phyloP scores from a whole-genome alignment of 2,329 filamentous ascomycete species.

The Coleophoma crateriformis region DNA sequence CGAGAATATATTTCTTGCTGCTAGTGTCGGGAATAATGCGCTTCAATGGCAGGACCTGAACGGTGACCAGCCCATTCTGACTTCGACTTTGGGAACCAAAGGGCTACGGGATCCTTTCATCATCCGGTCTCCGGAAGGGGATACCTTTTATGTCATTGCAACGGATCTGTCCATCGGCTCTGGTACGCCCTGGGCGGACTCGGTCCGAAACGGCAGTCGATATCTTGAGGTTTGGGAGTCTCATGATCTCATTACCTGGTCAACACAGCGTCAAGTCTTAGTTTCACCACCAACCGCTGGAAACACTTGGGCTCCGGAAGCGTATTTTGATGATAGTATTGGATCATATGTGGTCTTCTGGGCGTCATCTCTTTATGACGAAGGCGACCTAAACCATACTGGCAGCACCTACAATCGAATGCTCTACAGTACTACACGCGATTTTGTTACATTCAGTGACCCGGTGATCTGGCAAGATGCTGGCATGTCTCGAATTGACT shows the following conservation, averaged over 20 bases:
- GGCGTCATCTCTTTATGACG: neutral
- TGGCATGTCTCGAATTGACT: conserved; percentile 44
- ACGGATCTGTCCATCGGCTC: conserved; percentile 49
- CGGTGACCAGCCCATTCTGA: conserved; percentile 37
- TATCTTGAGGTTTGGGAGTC: conserved; percentile 2
- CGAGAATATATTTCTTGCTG: conserved; percentile 47
- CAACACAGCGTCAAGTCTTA: conserved; percentile 1
- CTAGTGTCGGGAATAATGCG: conserved; percentile 46
- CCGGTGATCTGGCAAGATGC: conserved; percentile 46
- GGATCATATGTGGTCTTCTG: conserved; percentile 2
- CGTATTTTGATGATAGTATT: neutral
- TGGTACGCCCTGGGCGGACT: conserved; percentile 44
- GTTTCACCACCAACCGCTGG: neutral
- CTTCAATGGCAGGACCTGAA: conserved; percentile 45
- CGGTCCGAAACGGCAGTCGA: conserved; percentile 38
- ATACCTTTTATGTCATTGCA: conserved; percentile 45
- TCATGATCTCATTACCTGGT: conserved; percentile 1
- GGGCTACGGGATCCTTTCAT: conserved; percentile 48
- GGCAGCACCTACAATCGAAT: conserved; percentile 31
- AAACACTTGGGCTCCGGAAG: conserved; percentile 1
- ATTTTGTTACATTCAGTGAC: conserved; percentile 22
- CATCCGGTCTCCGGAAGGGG: conserved; percentile 42
- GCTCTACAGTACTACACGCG: neutral
- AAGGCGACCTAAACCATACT: conserved; percentile 32
- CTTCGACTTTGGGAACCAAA: conserved; percentile 39